Percentiles rank a stretch among this genome's conserved stretches.
Evolutionary conservation across 208 protist genomes (phyloP).

Genomic region (Wallacemonas sp.): DNA sequence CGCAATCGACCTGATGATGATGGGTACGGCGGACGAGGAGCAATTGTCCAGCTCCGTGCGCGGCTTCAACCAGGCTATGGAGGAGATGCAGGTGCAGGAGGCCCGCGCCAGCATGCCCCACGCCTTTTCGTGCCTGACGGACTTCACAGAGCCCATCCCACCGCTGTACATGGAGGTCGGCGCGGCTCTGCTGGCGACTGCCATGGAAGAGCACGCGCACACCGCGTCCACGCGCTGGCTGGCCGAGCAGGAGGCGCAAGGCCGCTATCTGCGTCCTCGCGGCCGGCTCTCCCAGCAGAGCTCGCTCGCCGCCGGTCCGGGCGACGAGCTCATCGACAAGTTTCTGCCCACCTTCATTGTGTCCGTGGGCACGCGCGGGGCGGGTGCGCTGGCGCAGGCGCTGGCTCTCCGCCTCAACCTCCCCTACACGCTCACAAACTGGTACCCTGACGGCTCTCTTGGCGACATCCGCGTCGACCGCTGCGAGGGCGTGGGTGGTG

Average conservation of each 20-base stretch:
- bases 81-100: slow-evolving; percentile 15
- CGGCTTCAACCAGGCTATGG: slow-evolving; percentile 13
- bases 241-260: background rate
- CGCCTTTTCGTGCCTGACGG: slow-evolving; percentile 17
- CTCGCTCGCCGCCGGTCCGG: background rate
- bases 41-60: slow-evolving; percentile 11
- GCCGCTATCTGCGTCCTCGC: slow-evolving; percentile 12
- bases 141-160: slow-evolving; percentile 25
- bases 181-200: slow-evolving; percentile 18
- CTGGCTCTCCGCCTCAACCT: slow-evolving; percentile 23
- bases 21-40: slow-evolving; percentile 17
- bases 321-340: background rate
- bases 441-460: slow-evolving; percentile 36
- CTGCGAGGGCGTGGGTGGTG: slow-evolving; percentile 23
- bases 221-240: background rate
- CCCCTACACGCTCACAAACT: slow-evolving; percentile 39
- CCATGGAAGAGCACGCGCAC: slow-evolving; percentile 3
- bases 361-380: slow-evolving; percentile 26
- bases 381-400: slow-evolving; percentile 29
- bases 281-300: background rate
- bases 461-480: slow-evolving; percentile 33
- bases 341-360: slow-evolving; percentile 29
- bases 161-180: slow-evolving; percentile 19
- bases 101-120: slow-evolving; percentile 17
- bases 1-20: slow-evolving; percentile 17